phyloP scores from a whole-genome alignment of 2,329 filamentous ascomycete genomes.

The Aspergillus persii region DNA sequence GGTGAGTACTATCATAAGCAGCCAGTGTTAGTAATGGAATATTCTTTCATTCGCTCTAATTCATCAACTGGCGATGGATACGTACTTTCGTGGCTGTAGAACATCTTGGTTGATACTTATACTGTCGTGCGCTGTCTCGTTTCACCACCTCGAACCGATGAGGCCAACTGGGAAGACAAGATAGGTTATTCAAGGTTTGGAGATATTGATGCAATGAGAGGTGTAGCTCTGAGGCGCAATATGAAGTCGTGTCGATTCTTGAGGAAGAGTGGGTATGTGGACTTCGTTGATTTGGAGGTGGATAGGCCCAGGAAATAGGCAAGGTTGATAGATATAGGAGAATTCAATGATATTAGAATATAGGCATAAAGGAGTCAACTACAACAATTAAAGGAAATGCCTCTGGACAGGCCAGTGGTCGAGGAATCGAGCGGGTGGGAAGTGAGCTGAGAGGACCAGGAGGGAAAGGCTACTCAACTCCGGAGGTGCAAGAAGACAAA shows the following conservation, averaged over 20 bases:
- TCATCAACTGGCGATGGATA: constrained; percentile 6
- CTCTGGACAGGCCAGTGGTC: neutral
- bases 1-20: constrained; percentile 62
- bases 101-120: constrained; percentile 58
- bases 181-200: too few species aligned
- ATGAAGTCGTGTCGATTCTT: neutral
- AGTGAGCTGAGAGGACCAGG: neutral
- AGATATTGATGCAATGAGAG: too few species aligned
- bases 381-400: neutral
- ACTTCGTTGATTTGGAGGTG: neutral
- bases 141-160: neutral
- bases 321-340: neutral
- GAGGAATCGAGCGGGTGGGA: neutral
- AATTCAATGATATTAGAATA: neutral
- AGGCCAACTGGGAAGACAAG: too few species aligned
- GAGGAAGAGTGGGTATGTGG: neutral
- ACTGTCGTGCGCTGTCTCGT: neutral
- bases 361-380: neutral
- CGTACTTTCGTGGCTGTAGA: constrained; percentile 93
- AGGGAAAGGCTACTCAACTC: neutral
- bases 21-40: constrained; percentile 1
- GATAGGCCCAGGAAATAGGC: neutral
- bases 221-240: too few species aligned
- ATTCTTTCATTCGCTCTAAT: too few species aligned
- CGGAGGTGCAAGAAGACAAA: too few species aligned